Conservation (phyloP, 805 yeast species). For the Isabelozyma pseudorhagii region DNA sequence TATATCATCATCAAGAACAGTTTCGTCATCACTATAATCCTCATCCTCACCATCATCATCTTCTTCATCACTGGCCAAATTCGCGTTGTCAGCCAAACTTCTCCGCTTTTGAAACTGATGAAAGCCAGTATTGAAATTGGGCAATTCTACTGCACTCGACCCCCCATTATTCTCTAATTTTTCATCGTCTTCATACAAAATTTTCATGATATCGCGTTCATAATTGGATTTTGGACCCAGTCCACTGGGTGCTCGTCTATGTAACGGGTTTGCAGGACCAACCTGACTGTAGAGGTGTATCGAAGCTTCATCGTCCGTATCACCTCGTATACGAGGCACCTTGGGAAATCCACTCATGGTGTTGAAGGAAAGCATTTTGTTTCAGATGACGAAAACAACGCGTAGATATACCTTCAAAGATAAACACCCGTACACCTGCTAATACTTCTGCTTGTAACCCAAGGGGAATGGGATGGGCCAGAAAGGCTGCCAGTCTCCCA, state of each 20-base stretch:
- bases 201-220: constrained; percentile 17
- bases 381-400: too few species aligned
- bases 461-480: too few species aligned
- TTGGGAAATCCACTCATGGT: constrained; percentile 21
- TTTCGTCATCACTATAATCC: constrained; percentile 2
- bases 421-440: neutral
- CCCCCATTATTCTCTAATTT: neutral
- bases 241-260: constrained; percentile 7
- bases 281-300: constrained; percentile 35
- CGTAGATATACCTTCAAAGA: too few species aligned
- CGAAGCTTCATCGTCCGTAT: constrained; percentile 41
- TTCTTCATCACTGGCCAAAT: neutral
- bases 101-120: constrained; percentile 10
- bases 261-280: constrained; percentile 37
- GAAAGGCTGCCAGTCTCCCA: too few species aligned
- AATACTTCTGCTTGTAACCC: too few species aligned
- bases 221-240: constrained; percentile 5
- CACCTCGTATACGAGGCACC: constrained; percentile 35
- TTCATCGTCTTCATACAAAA: constrained; percentile 13
- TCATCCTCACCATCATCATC: constrained; percentile 3
- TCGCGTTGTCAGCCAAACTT: constrained; percentile 2
- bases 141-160: neutral
- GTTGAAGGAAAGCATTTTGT: neutral
- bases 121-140: constrained; percentile 14
- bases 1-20: constrained; percentile 1